A percentile compares a stretch with the other conserved stretches of the same genome.
These are phyloP conservation scores for Syncephalastrum sp. DNA, from an alignment of 371 early-diverging fungal species.

Conservation along the genomic window DNA sequence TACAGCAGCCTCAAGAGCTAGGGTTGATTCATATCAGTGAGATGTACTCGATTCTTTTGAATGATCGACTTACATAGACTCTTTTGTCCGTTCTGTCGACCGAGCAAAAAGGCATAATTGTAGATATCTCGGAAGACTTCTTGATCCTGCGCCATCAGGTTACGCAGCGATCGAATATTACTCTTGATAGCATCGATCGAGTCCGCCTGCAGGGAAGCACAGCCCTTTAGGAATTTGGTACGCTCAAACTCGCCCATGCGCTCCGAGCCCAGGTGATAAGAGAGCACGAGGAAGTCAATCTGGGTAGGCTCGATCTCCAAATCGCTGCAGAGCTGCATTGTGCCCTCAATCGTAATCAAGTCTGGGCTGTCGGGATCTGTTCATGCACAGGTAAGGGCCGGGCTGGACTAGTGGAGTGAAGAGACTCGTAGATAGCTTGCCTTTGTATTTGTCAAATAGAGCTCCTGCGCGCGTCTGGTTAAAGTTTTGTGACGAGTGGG, in stretches of 20 bases:
- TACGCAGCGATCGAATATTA: constrained; percentile 27
- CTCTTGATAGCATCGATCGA: constrained; percentile 64
- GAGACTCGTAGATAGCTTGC: not conserved
- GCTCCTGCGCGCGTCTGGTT: too few species aligned
- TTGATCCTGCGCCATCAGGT: constrained; percentile 31
- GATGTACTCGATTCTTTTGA: not conserved
- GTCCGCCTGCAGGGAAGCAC: constrained; percentile 66
- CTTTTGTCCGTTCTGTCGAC: constrained; percentile 70
- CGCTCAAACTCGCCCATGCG: constrained; percentile 78
- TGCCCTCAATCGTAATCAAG: constrained; percentile 73
- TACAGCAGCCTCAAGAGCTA: constrained; percentile 75
- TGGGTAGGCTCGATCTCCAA: constrained; percentile 79
- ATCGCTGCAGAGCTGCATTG: constrained; percentile 67
- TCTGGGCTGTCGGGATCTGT: constrained; percentile 65
- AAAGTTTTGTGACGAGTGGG: too few species aligned
- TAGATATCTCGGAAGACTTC: constrained; percentile 76
- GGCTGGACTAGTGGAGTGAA: not conserved
- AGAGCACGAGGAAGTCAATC: constrained; percentile 71
- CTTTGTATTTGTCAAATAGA: constrained; percentile 69
- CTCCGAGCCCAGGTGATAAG: constrained; percentile 69
- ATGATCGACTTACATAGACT: constrained; percentile 59
- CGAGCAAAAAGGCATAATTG: constrained; percentile 74
- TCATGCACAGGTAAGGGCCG: constrained; percentile 2
- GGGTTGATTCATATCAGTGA: constrained; percentile 4
- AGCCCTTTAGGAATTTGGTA: constrained; percentile 65